Evolutionary conservation across 1,139 yeast species (phyloP).

Genomic region (Eremothecium coryli): DNA sequence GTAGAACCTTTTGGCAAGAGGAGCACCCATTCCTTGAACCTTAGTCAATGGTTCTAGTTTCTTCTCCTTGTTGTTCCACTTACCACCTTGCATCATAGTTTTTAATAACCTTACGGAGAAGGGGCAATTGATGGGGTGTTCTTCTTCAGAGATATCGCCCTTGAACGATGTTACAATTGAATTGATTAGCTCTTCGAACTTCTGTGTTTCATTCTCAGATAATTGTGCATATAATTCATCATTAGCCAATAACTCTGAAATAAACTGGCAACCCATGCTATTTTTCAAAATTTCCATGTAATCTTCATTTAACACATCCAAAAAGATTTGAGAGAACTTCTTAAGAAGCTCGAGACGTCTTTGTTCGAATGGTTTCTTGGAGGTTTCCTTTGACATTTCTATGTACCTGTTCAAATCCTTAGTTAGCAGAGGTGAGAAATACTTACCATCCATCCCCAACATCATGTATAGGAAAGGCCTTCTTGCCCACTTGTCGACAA

Average conservation of each 20-base stretch:
- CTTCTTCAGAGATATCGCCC: constrained; percentile 61
- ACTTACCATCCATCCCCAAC: constrained; percentile 72
- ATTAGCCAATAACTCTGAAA: constrained; percentile 62
- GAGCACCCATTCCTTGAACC: constrained; percentile 51
- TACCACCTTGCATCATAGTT: constrained; percentile 76
- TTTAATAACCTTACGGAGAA: constrained; percentile 71
- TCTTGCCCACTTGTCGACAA: constrained; percentile 71
- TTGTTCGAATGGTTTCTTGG: constrained; percentile 75
- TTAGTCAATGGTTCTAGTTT: constrained; percentile 37
- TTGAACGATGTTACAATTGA: constrained; percentile 49
- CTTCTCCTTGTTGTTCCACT: constrained; percentile 56
- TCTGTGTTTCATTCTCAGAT: constrained; percentile 34
- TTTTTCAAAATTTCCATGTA: constrained; percentile 48
- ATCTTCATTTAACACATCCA: constrained; percentile 44
- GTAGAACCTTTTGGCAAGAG: constrained; percentile 50
- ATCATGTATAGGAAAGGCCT: constrained; percentile 80
- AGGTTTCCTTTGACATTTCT: constrained; percentile 58
- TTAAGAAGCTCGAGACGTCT: constrained; percentile 64
- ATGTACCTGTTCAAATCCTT: constrained; percentile 53
- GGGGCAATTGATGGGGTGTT: constrained; percentile 62
- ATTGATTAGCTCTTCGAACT: constrained; percentile 46
- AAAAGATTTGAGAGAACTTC: constrained; percentile 58
- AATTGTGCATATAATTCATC: constrained; percentile 43
- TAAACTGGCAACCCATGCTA: constrained; percentile 75
- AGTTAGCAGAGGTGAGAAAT: constrained; percentile 63